Percentiles rank a stretch among this genome's conserved stretches.
phyloP scores from a whole-genome alignment of 2,329 filamentous ascomycete genomes.

The Amphichorda felina region DNA sequence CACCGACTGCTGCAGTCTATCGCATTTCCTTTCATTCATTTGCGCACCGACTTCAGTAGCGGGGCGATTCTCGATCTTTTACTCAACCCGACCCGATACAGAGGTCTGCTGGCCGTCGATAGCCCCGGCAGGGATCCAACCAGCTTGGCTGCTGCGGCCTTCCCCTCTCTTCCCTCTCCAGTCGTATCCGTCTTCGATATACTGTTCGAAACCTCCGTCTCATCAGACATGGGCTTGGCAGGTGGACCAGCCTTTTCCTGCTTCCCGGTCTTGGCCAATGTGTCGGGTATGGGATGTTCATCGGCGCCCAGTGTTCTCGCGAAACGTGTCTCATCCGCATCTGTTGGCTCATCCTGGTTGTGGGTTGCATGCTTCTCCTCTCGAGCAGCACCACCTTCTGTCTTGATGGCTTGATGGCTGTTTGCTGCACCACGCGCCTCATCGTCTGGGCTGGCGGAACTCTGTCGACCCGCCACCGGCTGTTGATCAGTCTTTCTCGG shows the following conservation, averaged over 20 bases:
- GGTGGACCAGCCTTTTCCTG: constrained; percentile 2
- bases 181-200: not conserved
- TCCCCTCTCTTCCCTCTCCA: constrained; percentile 4
- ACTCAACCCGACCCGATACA: constrained; percentile 39
- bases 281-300: not conserved
- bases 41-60: constrained; percentile 35
- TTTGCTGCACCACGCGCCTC: not conserved
- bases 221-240: too few relatives aligned
- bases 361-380: not conserved
- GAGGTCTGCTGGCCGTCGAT: constrained; percentile 18
- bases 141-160: constrained; percentile 6
- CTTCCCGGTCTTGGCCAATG: constrained; percentile 1
- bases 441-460: not conserved
- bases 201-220: not conserved
- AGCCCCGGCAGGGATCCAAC: not conserved
- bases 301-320: not conserved
- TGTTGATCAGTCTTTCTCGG: constrained; percentile 23
- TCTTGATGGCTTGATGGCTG: not conserved
- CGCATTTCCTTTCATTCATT: constrained; percentile 24
- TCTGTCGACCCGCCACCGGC: not conserved
- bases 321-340: not conserved
- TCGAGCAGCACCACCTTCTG: not conserved
- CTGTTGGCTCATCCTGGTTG: not conserved
- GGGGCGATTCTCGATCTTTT: constrained; percentile 37
- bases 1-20: constrained; percentile 14